phyloP scores from a whole-genome alignment of 768 basidiomycete species.

The Kwoniella sp. region DNA sequence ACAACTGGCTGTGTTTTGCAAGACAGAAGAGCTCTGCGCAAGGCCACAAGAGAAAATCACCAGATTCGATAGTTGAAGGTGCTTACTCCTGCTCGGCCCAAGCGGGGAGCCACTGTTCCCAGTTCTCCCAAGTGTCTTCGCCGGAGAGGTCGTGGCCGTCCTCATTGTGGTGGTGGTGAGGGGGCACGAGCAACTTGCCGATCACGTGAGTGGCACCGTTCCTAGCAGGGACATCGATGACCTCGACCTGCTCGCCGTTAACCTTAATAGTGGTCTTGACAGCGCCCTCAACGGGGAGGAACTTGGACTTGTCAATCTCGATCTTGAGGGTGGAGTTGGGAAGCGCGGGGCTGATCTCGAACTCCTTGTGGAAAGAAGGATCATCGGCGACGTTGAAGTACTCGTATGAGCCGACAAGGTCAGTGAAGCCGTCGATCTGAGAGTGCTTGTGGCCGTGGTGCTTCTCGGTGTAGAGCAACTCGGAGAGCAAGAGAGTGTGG shows the following conservation, averaged over 20 bases:
- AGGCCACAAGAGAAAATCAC: not conserved
- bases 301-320: constrained; percentile 61
- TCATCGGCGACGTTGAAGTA: constrained; percentile 40
- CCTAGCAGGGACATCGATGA: constrained; percentile 62
- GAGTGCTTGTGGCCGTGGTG: constrained; percentile 25
- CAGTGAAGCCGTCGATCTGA: constrained; percentile 28
- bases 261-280: constrained; percentile 53
- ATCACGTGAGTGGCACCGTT: constrained; percentile 66
- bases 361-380: constrained; percentile 50
- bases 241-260: constrained; percentile 53
- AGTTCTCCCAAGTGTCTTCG: constrained; percentile 48
- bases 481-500: constrained; percentile 61
- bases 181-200: constrained; percentile 50
- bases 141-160: constrained; percentile 37
- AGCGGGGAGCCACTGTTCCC: constrained; percentile 50
- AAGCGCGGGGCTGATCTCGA: constrained; percentile 43
- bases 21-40: too few relatives aligned
- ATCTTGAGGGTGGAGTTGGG: constrained; percentile 58
- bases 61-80: not conserved
- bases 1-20: too few relatives aligned
- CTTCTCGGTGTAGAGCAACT: constrained; percentile 51
- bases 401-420: constrained; percentile 19
- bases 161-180: constrained; percentile 53
- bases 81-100: constrained; percentile 23
- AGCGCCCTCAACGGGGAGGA: constrained; percentile 53